Evolutionary conservation across 768 basidiomycete species (phyloP), one percentile per base, ranked within the genome.

Genomic region (Daedalea quercina): DNA sequence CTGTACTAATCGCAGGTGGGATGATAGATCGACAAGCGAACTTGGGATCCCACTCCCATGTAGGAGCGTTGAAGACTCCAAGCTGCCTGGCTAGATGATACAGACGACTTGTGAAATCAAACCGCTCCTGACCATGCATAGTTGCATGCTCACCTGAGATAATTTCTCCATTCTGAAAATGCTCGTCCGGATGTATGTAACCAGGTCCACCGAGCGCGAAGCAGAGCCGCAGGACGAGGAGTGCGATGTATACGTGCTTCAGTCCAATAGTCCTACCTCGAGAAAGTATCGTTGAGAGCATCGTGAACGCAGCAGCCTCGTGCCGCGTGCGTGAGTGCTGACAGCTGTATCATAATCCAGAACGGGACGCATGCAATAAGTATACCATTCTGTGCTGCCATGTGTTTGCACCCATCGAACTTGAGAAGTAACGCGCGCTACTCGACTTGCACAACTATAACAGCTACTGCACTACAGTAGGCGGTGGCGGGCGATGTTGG

Each of bases 161-260:
- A 19, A 68, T 58, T 56, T 73, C 72, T 31, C 69, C 72, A 55
- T 69, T 72, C 58, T 73, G 72, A 58, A 73, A 69, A 52, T 71
- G 62, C 58, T 73, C 72, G 52, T 73, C 72, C 9, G 72, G 72
- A 50, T 73, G 72, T 34, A 73, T 73, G 51, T 73, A 73, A 1
- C 65, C 71, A 7, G 60, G 65, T 19, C 71, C 68, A 47, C 54
- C 58, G 19, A 73, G 51, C 7, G 72, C 72, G 15, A 68, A 63
- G 52, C 62, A 61, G 33, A 52, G 44, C 4, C 64, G 62, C 11
- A 58, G 20, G 11, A 53, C 3, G 7, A 61, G n/a, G 9, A 65
- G 53, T 13, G 22, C 49, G 9, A 19, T 7, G 47, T 65, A 65
- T 11, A 57, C 37, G 31, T 20, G 20, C 34, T 8, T 33, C 15